Evolutionary conservation across 805 yeast genomes (phyloP), one percentile per base, ranked within the genome.

Genomic region (Ogataea glucozyma): DNA sequence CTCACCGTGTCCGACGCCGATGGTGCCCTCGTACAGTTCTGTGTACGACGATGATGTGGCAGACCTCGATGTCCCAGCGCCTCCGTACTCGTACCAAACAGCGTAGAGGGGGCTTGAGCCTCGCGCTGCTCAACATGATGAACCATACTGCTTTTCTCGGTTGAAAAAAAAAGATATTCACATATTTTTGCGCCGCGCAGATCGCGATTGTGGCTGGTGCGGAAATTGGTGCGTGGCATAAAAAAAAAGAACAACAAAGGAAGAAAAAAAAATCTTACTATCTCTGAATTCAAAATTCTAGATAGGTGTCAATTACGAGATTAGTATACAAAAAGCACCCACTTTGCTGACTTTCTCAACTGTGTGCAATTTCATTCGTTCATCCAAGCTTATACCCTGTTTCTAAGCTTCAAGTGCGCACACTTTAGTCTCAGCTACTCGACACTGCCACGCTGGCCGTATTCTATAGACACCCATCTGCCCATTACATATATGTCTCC

Each of bases 21-120:
- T 52, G 9, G 58, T 57, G 2, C 67, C 67, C 1, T 49, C 50
- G 2, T 62, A 62, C 37, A 46, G 44, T 12, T 40, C 48, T 14
- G 58, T 61, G 5, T 60, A 46, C 35, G 67, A 62, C 31, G 62
- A 54, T 34, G 65, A 58, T n/a, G 48, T 39, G 9, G 42, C 34
- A 14, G 45, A 42, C 26, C 37, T 41, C 3, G 48, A 51, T 19
- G 54, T 54, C 21, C 62, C 60, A n/a, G 53, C 64, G 16, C 64
- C 64, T 24, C 26, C 55, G 23, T 54, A 61, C 33, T 47, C 48
- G n/a, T n/a, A n/a, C n/a, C n/a, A n/a, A n/a, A n/a, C n/a, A n/a
- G n/a, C n/a, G n/a, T n/a, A n/a, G n/a, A 10, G 24, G 7, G 24
- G 24, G 9, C 10, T 22, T 6, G 7, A 10, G 24, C 10, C 7